Evolutionary conservation across 371 early-diverging fungal genomes (phyloP).

Genomic region (Mucor irregularis): DNA sequence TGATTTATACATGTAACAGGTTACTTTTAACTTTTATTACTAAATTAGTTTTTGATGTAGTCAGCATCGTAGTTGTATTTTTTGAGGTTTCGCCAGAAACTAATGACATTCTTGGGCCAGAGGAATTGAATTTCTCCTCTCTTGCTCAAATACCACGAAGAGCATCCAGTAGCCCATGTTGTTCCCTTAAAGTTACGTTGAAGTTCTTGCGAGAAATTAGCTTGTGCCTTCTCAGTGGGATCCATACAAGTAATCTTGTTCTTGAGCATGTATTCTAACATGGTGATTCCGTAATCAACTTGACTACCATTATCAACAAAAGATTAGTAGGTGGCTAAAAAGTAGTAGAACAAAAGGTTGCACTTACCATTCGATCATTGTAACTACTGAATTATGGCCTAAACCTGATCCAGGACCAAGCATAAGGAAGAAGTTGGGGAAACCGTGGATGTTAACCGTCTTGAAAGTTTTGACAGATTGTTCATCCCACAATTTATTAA

Average conservation of each 20-base stretch:
- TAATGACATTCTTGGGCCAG: conserved; percentile 9
- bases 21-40: no score
- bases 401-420: conserved; percentile 45
- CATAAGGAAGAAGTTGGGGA: conserved; percentile 45
- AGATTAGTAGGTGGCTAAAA: not conserved
- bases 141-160: conserved; percentile 22
- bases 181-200: conserved; percentile 18
- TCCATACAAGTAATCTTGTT: conserved; percentile 18
- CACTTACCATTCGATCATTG: conserved; percentile 34
- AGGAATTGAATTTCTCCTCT: conserved; percentile 7
- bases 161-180: conserved; percentile 21
- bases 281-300: conserved; percentile 11
- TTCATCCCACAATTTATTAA: conserved; percentile 22
- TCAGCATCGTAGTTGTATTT: not conserved
- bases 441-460: conserved; percentile 27
- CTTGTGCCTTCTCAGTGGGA: conserved; percentile 16
- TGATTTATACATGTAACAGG: no score
- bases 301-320: conserved; percentile 11
- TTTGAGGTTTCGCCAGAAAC: conserved; percentile 5
- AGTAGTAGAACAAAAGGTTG: not conserved
- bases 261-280: conserved; percentile 20
- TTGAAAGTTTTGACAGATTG: conserved; percentile 25
- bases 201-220: conserved; percentile 1
- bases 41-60: conserved; percentile 2
- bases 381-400: conserved; percentile 38